A percentile compares a stretch with the other conserved stretches of the same genome.
Evolutionary conservation across 305 asterid genomes (phyloP).

Genomic region (Fraxinus angustifolia): DNA sequence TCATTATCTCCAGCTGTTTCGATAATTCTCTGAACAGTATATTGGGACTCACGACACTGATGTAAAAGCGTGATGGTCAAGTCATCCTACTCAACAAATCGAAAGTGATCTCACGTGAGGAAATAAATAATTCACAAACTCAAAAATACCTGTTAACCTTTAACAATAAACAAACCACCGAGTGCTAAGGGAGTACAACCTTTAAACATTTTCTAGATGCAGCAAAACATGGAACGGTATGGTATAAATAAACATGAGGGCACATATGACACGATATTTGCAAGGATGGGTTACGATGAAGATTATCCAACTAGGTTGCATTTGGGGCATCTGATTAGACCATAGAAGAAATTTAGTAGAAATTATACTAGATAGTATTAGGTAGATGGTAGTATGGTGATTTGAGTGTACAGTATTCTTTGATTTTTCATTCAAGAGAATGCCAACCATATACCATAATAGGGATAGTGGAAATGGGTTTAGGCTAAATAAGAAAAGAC

Average conservation of each 20-base stretch:
- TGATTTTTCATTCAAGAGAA: not conserved
- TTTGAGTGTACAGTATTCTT: not conserved
- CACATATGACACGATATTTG: not conserved
- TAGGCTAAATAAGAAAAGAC: not conserved
- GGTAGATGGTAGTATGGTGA: not conserved
- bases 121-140: not conserved
- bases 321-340: not conserved
- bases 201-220: not conserved
- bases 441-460: not conserved
- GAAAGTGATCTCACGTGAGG: not conserved
- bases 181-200: not conserved
- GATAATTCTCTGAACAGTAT: constrained; percentile 73
- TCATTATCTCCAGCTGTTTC: constrained; percentile 87
- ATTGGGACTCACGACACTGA: constrained; percentile 79
- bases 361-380: not conserved
- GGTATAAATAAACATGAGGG: not conserved
- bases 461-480: not conserved
- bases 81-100: constrained; percentile 63
- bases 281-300: not conserved
- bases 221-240: not conserved
- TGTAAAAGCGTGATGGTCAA: constrained; percentile 68
- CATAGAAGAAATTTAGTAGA: not conserved
- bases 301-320: not conserved
- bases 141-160: not conserved
- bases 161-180: not conserved